A percentile compares a stretch with the other conserved stretches of the same genome.
Conservation (phyloP, 768 basidiomycete genomes). For the Russula sp. region DNA sequence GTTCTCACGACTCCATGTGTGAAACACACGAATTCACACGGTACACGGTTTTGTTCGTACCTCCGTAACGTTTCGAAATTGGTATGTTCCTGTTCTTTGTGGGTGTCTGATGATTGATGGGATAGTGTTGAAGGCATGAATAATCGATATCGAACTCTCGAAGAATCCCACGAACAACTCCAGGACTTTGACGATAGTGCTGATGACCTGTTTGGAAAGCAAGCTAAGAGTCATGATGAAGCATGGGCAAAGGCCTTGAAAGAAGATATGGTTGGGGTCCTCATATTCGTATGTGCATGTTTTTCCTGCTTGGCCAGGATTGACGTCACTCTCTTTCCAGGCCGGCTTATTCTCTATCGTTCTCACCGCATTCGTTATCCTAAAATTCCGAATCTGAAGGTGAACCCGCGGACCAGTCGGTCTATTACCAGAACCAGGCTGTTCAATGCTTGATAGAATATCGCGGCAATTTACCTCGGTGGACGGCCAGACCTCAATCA, state of each 20-base stretch:
- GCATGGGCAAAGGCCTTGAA: not conserved
- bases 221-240: not conserved
- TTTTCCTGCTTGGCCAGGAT: not conserved
- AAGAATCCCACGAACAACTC: not conserved
- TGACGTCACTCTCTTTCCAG: not conserved
- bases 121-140: not conserved
- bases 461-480: constrained; percentile 9
- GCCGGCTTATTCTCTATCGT: constrained; percentile 23
- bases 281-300: not conserved
- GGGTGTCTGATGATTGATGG: too few species aligned
- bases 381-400: constrained; percentile 10
- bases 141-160: too few species aligned
- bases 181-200: constrained; percentile 14
- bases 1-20: too few species aligned
- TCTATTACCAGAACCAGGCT: constrained; percentile 12
- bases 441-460: not conserved
- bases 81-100: too few species aligned
- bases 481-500: not conserved
- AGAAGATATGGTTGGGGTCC: constrained; percentile 3
- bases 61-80: too few species aligned
- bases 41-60: too few species aligned
- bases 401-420: constrained; percentile 2
- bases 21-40: too few species aligned
- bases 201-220: not conserved
- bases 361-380: constrained; percentile 16